A percentile compares a stretch with the other conserved stretches of the same genome.
phyloP scores from a whole-genome alignment of 2,329 filamentous ascomycete species.

The Verticillium albo-atrum region DNA sequence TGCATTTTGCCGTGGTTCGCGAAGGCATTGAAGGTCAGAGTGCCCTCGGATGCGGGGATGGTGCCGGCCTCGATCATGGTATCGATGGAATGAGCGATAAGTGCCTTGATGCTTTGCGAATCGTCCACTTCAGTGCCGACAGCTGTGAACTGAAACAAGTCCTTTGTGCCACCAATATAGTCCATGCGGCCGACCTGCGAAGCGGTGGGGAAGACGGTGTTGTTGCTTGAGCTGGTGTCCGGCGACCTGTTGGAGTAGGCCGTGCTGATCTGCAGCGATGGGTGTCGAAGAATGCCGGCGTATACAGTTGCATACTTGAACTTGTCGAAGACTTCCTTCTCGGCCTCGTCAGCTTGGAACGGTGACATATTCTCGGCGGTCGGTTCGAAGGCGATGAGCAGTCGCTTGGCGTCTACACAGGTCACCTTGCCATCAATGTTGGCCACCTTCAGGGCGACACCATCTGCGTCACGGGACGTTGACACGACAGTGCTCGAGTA shows the following conservation, averaged over 20 bases:
- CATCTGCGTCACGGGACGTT: constrained; percentile 7
- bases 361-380: constrained; percentile 14
- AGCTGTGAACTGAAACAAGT: constrained; percentile 24
- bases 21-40: constrained; percentile 27
- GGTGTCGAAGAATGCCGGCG: constrained; percentile 18
- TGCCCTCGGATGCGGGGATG: constrained; percentile 13
- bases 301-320: constrained; percentile 15
- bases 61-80: constrained; percentile 20
- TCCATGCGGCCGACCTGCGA: constrained; percentile 20
- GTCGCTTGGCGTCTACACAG: constrained; percentile 16
- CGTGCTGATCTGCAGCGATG: constrained; percentile 14
- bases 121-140: constrained; percentile 16
- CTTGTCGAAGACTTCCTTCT: constrained; percentile 14
- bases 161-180: constrained; percentile 21
- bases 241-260: constrained; percentile 16
- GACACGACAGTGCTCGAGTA: constrained; percentile 14
- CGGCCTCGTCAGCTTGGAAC: constrained; percentile 12
- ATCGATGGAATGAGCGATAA: constrained; percentile 21
- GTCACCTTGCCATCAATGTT: constrained; percentile 5
- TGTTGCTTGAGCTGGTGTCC: constrained; percentile 14
- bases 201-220: constrained; percentile 16
- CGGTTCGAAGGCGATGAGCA: constrained; percentile 18
- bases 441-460: constrained; percentile 11
- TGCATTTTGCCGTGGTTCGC: constrained; percentile 31
- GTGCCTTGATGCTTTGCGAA: constrained; percentile 14